Evolutionary conservation across 768 basidiomycete genomes (phyloP).

Genomic region (Boletus vermiculosoides): DNA sequence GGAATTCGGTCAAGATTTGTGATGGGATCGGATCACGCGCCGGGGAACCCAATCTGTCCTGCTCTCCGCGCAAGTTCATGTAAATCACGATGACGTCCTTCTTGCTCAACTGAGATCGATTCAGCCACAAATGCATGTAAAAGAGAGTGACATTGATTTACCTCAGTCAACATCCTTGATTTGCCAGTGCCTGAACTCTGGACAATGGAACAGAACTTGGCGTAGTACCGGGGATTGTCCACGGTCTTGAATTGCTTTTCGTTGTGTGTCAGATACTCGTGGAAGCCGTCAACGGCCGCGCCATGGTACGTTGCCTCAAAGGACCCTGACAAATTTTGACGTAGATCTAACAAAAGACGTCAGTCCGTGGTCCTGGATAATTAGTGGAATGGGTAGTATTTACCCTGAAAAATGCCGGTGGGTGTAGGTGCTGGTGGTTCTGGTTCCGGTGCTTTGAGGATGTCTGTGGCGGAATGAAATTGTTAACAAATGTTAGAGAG

Average conservation of each 20-base stretch:
- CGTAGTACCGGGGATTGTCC: neutral
- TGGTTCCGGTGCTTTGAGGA: too few relatives aligned
- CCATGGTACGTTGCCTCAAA: too few relatives aligned
- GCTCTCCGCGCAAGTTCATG: neutral
- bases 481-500: too few relatives aligned
- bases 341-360: too few relatives aligned
- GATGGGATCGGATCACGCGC: neutral
- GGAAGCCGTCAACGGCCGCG: neutral
- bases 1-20: neutral
- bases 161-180: constrained; percentile 5
- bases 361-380: too few relatives aligned
- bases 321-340: too few relatives aligned
- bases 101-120: neutral
- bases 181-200: constrained; percentile 3
- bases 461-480: too few relatives aligned
- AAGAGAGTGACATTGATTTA: neutral
- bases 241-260: neutral
- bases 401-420: too few relatives aligned
- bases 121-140: neutral
- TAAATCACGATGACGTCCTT: neutral
- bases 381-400: too few relatives aligned
- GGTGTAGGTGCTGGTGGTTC: too few relatives aligned
- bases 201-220: constrained; percentile 6
- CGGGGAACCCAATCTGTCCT: neutral
- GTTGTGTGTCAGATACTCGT: constrained; percentile 6